phyloP scores from a whole-genome alignment of 2,329 filamentous ascomycete species.

The Talaromyces atroroseus region DNA sequence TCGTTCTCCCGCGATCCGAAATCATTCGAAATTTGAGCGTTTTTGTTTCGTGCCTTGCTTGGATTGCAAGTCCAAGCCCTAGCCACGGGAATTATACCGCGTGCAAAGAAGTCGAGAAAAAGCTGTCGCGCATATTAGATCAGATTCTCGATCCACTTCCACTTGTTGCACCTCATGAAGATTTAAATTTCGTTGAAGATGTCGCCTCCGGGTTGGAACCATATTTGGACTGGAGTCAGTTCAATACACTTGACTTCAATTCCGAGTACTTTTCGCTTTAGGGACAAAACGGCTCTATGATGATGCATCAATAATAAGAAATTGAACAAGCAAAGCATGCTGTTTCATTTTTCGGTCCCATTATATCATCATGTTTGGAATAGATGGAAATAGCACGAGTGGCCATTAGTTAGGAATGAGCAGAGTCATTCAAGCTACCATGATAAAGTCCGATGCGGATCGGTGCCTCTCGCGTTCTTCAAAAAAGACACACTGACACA shows the following conservation, averaged over 20 bases:
- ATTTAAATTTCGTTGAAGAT: slow-evolving; percentile 22
- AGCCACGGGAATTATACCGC: slow-evolving; percentile 31
- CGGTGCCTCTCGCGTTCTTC: slow-evolving; percentile 21
- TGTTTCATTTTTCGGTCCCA: background rate
- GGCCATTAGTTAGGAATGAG: background rate
- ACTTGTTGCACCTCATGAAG: slow-evolving; percentile 18
- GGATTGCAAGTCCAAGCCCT: slow-evolving; percentile 28
- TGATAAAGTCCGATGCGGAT: slow-evolving; percentile 27
- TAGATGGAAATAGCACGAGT: background rate
- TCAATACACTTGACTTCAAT: slow-evolving; percentile 27
- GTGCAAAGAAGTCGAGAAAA: slow-evolving; percentile 33
- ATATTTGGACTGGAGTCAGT: slow-evolving; percentile 31
- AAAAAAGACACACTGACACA: slow-evolving; percentile 34
- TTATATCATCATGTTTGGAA: background rate
- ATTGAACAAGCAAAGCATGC: background rate
- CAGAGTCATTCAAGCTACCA: slow-evolving; percentile 26
- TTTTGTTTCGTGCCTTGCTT: slow-evolving; percentile 22
- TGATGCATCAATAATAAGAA: background rate
- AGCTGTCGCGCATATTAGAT: slow-evolving; percentile 31
- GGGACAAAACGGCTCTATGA: background rate
- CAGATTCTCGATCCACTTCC: slow-evolving; percentile 31
- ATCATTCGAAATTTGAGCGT: slow-evolving; percentile 21
- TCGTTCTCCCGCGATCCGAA: slow-evolving; percentile 18
- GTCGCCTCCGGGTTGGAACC: slow-evolving; percentile 26
- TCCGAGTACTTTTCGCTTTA: slow-evolving; percentile 19